Conservation (phyloP, 495 filamentous ascomycete genomes). For the Xylaria longipes region DNA sequence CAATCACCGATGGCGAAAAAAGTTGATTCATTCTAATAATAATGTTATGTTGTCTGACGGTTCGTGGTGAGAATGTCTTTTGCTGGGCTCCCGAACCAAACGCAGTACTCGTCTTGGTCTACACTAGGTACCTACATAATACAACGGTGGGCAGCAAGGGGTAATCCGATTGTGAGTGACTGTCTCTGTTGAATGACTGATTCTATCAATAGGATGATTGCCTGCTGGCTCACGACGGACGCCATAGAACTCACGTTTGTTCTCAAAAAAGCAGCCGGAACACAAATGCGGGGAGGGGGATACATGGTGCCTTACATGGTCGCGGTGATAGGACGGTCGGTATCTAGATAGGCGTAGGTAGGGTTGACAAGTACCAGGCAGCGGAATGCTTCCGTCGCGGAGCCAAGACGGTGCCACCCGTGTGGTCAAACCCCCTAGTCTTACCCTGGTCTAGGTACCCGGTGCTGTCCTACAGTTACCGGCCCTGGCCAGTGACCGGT, state of each 20-base stretch:
- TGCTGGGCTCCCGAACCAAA: constrained; percentile 7
- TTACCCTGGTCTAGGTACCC: background rate
- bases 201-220: constrained; percentile 6
- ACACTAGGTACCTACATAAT: background rate
- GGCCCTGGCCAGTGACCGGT: too few relatives aligned
- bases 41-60: background rate
- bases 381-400: constrained; percentile 17
- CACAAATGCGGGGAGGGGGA: background rate
- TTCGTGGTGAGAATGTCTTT: background rate
- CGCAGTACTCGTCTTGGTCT: background rate
- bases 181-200: background rate
- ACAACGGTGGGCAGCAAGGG: background rate
- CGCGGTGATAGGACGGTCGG: background rate
- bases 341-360: background rate
- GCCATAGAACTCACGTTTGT: constrained; percentile 1
- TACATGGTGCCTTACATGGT: background rate
- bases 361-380: constrained; percentile 10
- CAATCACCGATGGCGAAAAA: background rate
- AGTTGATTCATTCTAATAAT: background rate
- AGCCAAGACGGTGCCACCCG: constrained; percentile 24
- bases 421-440: background rate
- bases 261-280: background rate
- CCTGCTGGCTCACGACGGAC: background rate
- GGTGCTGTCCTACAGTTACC: too few relatives aligned
- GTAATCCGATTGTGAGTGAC: background rate